These are phyloP conservation scores for Fallopia convolvulus DNA, from an alignment of 148 eudicot species.

Conservation along the genomic window DNA sequence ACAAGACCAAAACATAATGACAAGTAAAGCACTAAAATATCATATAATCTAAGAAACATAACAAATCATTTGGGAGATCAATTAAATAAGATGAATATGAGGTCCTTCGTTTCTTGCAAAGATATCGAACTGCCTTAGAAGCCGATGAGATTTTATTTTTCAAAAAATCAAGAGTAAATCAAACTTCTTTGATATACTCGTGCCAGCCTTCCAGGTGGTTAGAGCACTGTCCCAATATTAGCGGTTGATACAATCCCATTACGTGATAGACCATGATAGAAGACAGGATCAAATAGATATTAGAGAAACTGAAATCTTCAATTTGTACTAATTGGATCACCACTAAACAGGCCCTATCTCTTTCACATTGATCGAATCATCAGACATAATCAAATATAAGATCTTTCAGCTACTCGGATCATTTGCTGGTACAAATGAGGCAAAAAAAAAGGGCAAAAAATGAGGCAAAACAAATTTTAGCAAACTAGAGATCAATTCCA, in stretches of 20 bases:
- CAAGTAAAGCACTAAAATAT: neutral
- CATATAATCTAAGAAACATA: neutral
- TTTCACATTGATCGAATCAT: neutral
- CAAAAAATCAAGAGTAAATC: neutral
- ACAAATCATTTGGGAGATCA: neutral
- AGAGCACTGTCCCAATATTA: too few species aligned
- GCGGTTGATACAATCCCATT: too few species aligned
- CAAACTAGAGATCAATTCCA: neutral
- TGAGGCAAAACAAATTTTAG: neutral
- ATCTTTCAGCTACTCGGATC: neutral
- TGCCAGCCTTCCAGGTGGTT: too few species aligned
- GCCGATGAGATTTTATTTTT: neutral
- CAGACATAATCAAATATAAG: neutral
- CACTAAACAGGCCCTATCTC: neutral
- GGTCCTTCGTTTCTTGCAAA: neutral
- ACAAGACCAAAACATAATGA: neutral
- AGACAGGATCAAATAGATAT: too few species aligned
- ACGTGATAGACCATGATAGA: too few species aligned
- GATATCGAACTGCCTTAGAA: neutral
- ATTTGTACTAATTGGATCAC: too few species aligned
- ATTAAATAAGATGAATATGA: neutral
- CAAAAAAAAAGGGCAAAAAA: too few species aligned
- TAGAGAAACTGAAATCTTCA: too few species aligned
- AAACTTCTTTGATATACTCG: neutral
- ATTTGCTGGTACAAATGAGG: neutral